Conservation (phyloP, 2,329 filamentous ascomycete genomes). For the Ophiostoma fasciatum region DNA sequence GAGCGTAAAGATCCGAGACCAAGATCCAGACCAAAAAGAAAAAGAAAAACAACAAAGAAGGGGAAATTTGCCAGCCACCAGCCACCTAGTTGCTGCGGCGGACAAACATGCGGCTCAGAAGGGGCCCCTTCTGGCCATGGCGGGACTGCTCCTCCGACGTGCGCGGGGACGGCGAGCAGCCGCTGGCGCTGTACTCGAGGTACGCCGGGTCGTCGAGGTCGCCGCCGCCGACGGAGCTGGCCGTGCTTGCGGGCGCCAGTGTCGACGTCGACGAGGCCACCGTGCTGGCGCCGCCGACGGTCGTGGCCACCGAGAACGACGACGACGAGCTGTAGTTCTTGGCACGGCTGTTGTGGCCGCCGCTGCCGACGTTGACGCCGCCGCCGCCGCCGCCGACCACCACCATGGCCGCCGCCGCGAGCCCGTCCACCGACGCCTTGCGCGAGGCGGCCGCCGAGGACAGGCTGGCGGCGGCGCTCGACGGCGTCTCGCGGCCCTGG, state of each 20-base stretch:
- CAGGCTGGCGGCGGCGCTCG: too few species aligned
- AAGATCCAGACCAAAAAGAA: too few species aligned
- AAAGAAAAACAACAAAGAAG: not conserved
- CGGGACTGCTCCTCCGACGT: slow-evolving; percentile 3
- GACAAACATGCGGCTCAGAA: slow-evolving; percentile 13
- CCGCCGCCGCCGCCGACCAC: too few species aligned
- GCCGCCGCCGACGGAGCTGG: too few species aligned
- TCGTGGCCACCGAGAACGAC: slow-evolving; percentile 4
- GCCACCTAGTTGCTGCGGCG: slow-evolving; percentile 10
- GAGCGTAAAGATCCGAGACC: too few species aligned
- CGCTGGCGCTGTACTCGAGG: too few species aligned
- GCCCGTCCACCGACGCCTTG: too few species aligned
- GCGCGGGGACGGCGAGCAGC: not conserved
- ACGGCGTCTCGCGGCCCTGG: not conserved
- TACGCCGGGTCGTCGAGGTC: too few species aligned
- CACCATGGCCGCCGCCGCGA: too few species aligned
- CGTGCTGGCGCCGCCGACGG: slow-evolving; percentile 1
- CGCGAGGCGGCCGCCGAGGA: too few species aligned
- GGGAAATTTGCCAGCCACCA: too few species aligned
- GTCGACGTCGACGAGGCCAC: not conserved
- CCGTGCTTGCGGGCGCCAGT: not conserved
- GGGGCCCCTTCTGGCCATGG: slow-evolving; percentile 5
- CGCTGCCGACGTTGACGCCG: too few species aligned
- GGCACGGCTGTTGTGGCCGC: slow-evolving; percentile 5
- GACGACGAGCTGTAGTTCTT: slow-evolving; percentile 9